These are phyloP conservation scores for Apiotrichum veenhuisii DNA, from an alignment of 1,284 basidiomycete genomes.

Conservation along the genomic window DNA sequence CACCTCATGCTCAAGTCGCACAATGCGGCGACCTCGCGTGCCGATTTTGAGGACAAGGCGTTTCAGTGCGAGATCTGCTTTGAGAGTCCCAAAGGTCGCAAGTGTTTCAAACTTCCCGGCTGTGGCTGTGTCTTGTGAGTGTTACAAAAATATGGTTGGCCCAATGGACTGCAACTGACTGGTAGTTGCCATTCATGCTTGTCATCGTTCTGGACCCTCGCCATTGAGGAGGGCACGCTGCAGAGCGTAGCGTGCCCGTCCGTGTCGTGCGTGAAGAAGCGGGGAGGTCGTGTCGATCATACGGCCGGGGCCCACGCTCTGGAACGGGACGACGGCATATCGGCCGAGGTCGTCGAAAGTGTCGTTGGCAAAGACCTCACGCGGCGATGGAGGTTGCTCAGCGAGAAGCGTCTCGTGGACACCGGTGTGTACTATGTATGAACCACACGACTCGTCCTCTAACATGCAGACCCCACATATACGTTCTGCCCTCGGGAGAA, in stretches of 20 bases:
- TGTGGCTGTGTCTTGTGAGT: conserved; percentile 42
- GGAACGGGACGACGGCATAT: conserved; percentile 49
- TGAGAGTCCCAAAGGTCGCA: conserved; percentile 43
- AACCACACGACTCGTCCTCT: background rate
- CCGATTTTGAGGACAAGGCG: conserved; percentile 37
- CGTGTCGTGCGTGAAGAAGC: conserved; percentile 39
- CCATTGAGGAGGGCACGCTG: conserved; percentile 45
- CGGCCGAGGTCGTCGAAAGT: conserved; percentile 61
- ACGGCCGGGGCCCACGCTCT: background rate
- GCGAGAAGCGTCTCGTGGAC: conserved; percentile 39
- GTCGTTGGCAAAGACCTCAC: conserved; percentile 40
- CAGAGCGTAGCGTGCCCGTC: conserved; percentile 46
- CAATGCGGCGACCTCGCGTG: conserved; percentile 29
- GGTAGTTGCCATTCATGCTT: conserved; percentile 39
- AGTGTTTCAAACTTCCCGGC: conserved; percentile 34
- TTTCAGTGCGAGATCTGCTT: conserved; percentile 48
- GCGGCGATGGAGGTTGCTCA: conserved; percentile 35
- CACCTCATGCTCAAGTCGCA: conserved; percentile 36
- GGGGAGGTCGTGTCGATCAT: conserved; percentile 18
- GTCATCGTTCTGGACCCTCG: conserved; percentile 42
- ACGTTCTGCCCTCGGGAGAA: conserved; percentile 42
- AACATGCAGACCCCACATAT: conserved; percentile 35
- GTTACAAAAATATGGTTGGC: conserved; percentile 17
- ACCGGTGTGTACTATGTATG: conserved; percentile 32
- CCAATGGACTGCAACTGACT: conserved; percentile 13